phyloP scores from a whole-genome alignment of 192 early-diverging fungal genomes.

The Lobosporangium transversale region DNA sequence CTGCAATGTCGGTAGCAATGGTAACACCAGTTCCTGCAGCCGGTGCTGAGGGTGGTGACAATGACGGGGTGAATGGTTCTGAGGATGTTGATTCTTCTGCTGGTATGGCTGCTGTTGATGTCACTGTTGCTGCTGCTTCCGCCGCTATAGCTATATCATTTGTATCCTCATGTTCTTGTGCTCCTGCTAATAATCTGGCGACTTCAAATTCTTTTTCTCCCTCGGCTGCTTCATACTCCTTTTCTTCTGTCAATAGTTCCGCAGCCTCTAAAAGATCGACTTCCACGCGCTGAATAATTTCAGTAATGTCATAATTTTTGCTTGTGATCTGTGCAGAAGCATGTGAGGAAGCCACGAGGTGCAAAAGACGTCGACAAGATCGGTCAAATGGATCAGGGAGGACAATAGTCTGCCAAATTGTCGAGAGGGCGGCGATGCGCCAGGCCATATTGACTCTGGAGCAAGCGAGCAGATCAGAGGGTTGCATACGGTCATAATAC shows the following conservation, averaged over 20 bases:
- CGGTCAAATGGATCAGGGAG: conserved; percentile 41
- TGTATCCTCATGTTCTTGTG: not conserved
- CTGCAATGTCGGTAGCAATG: not conserved
- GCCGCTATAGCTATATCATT: not conserved
- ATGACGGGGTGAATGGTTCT: too few relatives aligned
- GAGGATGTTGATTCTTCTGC: not conserved
- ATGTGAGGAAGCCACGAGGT: conserved; percentile 43
- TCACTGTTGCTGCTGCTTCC: not conserved
- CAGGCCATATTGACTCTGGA: conserved; percentile 53
- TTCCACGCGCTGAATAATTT: conserved; percentile 47
- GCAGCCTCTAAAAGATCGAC: conserved; percentile 37
- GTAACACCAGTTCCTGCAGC: not conserved
- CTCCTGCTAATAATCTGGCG: not conserved
- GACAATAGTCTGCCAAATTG: conserved; percentile 45
- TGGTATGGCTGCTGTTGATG: not conserved
- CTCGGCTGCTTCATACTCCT: not conserved
- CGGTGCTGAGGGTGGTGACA: not conserved
- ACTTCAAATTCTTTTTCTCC: not conserved
- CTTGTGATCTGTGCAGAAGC: conserved; percentile 43
- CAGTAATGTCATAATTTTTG: conserved; percentile 49
- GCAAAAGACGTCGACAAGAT: conserved; percentile 34
- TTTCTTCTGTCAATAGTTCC: conserved; percentile 28
- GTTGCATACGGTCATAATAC: conserved; percentile 40
- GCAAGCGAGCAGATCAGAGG: conserved; percentile 38
- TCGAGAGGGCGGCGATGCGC: conserved; percentile 43